Base-by-base conservation (phyloP, 192 early-diverging fungal genomes). In the Pilaira anomala region DNA sequence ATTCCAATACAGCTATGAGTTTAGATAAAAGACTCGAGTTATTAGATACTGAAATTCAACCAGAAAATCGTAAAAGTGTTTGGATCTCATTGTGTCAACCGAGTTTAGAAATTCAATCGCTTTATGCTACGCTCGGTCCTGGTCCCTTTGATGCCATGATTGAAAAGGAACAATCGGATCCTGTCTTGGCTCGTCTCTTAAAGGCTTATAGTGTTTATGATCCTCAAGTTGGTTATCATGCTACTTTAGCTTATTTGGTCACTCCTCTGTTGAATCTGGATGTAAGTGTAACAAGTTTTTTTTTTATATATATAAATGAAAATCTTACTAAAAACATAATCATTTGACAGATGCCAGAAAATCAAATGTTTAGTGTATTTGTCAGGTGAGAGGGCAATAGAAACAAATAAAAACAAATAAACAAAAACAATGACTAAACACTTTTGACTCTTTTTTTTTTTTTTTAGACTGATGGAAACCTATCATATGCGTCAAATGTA, bases 161-260 rank as follows among this genome's bases (percentile, higher is more conserved):
- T 40, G 80, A 84, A 28, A 80, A 75, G 29, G 93, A 89, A 29
- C 79, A 86, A 39, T 92, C 90, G 19, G 92, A 97, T 77, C 84
- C 84, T 60, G 78, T 80, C 50, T 78, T 97, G 73, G 88, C 88
- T 67, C 87, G 92, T 59, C 78, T 98, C 11, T 78, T 95, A 46
- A 95, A 91, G 72, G 94, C 93, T 4, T 98, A 98, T 68, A 87
- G 85, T 26, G 61, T 96, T 19, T 98, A 92, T 71, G 96, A 98
- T 67, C 75, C 86, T 16, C 90, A 94, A 65, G 88, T 98, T 40
- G 96, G 96, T 16, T 98, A 98, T 68, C 96, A 94, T 72, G 93
- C 96, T 79, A 94, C 93, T 11, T 81, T 98, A 33, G 87, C 89
- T 6, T 96, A 96, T 69, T 81, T 98, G 29, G 89, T 91, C 7